Evolutionary conservation across 169 alveolate genomes (phyloP), one percentile per base, ranked within the genome.

Genomic region (Prorocentrum cordatum): DNA sequence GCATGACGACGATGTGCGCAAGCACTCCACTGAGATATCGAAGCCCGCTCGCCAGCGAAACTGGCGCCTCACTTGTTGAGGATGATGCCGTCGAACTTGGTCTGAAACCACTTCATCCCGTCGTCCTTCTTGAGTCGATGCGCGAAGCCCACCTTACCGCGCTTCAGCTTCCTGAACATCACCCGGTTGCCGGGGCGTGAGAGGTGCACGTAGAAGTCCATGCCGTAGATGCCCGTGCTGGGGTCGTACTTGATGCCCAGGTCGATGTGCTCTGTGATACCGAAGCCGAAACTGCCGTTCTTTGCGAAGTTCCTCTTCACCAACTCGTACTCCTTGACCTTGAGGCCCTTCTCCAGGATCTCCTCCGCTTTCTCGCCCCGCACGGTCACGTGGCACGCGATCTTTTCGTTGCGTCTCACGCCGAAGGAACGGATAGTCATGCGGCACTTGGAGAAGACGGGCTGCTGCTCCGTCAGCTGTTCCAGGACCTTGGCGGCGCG

Each of bases 171-270:
- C 93, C 99, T 96, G 92, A 94, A 83, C 71, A 96, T 92, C 31
- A 98, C 99, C 88, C 99, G 97, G 94, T 94, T 95, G 59, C 99
- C 99, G 24, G 99, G 98, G 92, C 99, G 97, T 70, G 96, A 93
- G 89, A 98, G 94, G 92, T 98, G 99, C 72, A 98, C 98, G 94
- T 96, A 98, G 97, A 98, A 98, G 93, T 98, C 99, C 99, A 98
- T 96, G 72, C 99, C 99, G 95, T 97, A 98, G 85, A 98, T 98
- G 92, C 99, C 99, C 73, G 99, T 97, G 82, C 98, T 96, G 10
- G 99, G 99, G 94, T 98, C 99, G 94, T 98, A 98, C 93, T 98
- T 98, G 70, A 98, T 95, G 29, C 99, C 99, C 64, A 98, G 93
- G 93, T 98, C 99, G 84, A 98, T 98, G 94, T 98, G 99, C 93